Percentiles rank a stretch among this genome's conserved stretches.
Conservation (phyloP, 2,329 filamentous ascomycete genomes). For the Talaromyces sp. region DNA sequence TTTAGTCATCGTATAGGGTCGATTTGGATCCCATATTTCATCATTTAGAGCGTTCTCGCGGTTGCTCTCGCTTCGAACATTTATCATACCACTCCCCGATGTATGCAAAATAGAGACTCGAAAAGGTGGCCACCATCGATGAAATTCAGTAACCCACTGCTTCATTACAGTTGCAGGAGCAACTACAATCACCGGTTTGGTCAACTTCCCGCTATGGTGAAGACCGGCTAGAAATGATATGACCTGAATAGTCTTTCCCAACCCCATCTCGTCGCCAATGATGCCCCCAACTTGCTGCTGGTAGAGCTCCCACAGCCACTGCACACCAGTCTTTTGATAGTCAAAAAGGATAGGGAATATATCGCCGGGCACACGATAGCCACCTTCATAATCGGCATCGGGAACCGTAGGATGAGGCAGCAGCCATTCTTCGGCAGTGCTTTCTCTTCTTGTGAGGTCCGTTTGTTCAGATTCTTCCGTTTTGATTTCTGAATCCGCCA, state of each 20-base stretch:
- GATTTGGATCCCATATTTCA: constrained; percentile 52
- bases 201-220: constrained; percentile 84
- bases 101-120: constrained; percentile 93
- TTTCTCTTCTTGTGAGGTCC: constrained; percentile 44
- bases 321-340: constrained; percentile 94
- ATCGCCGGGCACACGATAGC: constrained; percentile 81
- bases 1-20: constrained; percentile 42
- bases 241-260: constrained; percentile 88
- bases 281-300: constrained; percentile 89
- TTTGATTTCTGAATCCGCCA: constrained; percentile 32
- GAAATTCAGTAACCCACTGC: constrained; percentile 98
- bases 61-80: constrained; percentile 61
- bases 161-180: constrained; percentile 92
- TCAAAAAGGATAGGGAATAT: constrained; percentile 91
- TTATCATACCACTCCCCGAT: constrained; percentile 94
- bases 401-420: constrained; percentile 80
- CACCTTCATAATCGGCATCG: constrained; percentile 72
- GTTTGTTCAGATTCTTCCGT: constrained; percentile 25
- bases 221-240: constrained; percentile 84
- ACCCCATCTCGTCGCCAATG: constrained; percentile 94
- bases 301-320: constrained; percentile 93
- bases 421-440: constrained; percentile 65
- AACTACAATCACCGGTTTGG: constrained; percentile 83
- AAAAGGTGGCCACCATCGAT: constrained; percentile 98
- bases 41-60: constrained; percentile 64